Evolutionary conservation across 2,329 filamentous ascomycete genomes (phyloP), one percentile per base, ranked within the genome.

Genomic region (Cercospora sp.): DNA sequence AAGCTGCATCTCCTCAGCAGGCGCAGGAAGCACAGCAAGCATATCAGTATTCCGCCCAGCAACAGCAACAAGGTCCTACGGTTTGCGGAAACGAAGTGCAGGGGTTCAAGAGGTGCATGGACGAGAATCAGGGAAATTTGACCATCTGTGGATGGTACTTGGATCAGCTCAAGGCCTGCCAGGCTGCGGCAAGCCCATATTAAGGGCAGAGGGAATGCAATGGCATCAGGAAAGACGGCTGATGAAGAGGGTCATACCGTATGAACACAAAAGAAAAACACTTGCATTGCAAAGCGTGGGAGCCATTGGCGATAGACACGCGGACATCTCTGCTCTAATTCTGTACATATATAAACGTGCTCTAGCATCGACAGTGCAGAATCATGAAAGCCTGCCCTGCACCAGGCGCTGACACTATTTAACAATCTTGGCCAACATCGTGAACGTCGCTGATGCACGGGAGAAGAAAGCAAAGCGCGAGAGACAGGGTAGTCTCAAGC

Each of bases 71-170:
- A 51, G 61, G 67, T 18, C 66, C 77, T 80, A 78, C 70, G 78
- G 78, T 76, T 80, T 99, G 95, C 84, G 88, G 89, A 72, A 88
- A 85, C 65, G 93, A 95, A 75, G 89, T 93, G 65, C 88, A 89
- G 82, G 88, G 87, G 82, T 98, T 99, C 86, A 94, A 93, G 77
- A 91, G 90, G 84, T 99, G 95, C 87, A 91, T 99, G 90, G 94
- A 98, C 81, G 92, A 98, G 79, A 91, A 99, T 82, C 85, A 89
- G 79, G 95, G 95, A 75, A 93, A 95, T 83, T 89, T 99, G 90
- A 90, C 91, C 79, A 96, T 97, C 79, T 99, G 95, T 85, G 91
- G 91, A 74, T 99, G 94, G 94, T 99, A 99, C 82, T 84, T 99
- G 76, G 95, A 99, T 72, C 75, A 99, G 87, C 86, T 99, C 82